These are phyloP conservation scores for Colletotrichum costaricense DNA, from an alignment of 2,329 filamentous ascomycete genomes.

Conservation along the genomic window DNA sequence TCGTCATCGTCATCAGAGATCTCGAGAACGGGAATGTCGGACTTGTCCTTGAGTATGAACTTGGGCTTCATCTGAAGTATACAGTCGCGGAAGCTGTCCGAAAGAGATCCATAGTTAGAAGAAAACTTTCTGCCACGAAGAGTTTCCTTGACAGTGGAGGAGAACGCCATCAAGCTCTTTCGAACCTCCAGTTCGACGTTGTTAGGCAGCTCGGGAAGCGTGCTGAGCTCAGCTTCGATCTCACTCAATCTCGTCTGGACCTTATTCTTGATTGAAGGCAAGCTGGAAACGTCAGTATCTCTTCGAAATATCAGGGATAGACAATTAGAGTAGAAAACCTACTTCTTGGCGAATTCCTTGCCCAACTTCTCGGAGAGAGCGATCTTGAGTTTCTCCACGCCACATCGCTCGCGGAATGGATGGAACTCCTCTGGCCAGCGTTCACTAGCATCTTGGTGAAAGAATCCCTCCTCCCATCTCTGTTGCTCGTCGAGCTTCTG, in stretches of 20 bases:
- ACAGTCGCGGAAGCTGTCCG: slow-evolving; percentile 62
- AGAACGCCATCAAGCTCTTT: slow-evolving; percentile 68
- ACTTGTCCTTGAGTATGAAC: slow-evolving; percentile 53
- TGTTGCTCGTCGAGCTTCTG: slow-evolving; percentile 64
- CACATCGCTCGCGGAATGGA: slow-evolving; percentile 60
- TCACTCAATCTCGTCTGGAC: slow-evolving; percentile 58
- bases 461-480: slow-evolving; percentile 64
- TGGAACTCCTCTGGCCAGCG: slow-evolving; percentile 63
- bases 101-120: slow-evolving; percentile 56
- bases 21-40: slow-evolving; percentile 49
- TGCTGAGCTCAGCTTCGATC: slow-evolving; percentile 65
- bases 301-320: neutral
- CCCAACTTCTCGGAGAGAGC: slow-evolving; percentile 65
- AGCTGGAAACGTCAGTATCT: slow-evolving; percentile 40
- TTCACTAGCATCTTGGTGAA: slow-evolving; percentile 51
- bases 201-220: slow-evolving; percentile 73
- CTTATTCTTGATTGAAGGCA: slow-evolving; percentile 67
- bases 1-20: slow-evolving; percentile 52
- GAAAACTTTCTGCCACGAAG: slow-evolving; percentile 63
- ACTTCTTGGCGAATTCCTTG: slow-evolving; percentile 65
- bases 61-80: slow-evolving; percentile 60
- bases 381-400: slow-evolving; percentile 63
- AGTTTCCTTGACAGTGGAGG: slow-evolving; percentile 61
- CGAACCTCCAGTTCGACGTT: slow-evolving; percentile 76
- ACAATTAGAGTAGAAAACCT: slow-evolving; percentile 38